These are phyloP conservation scores for Globisporangium okanoganense DNA, from an alignment of 352 stramenopile genomes.

Conservation along the genomic window DNA sequence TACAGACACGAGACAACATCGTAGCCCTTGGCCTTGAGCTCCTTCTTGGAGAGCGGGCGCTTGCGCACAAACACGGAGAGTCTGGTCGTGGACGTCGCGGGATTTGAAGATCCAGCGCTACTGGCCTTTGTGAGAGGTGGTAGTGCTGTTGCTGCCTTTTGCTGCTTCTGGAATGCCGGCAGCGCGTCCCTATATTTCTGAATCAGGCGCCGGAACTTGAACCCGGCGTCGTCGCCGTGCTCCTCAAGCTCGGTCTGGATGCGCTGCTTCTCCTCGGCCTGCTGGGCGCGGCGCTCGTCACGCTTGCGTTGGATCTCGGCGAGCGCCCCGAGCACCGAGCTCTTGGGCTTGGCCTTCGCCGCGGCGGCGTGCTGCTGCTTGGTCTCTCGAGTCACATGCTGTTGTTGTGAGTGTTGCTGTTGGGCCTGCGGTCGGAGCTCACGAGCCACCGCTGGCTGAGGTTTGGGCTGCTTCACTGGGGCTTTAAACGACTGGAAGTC, in stretches of 20 bases:
- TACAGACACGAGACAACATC: constrained; percentile 14
- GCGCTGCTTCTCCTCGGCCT: constrained; percentile 65
- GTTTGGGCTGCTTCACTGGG: constrained; percentile 7
- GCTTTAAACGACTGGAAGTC: constrained; percentile 16
- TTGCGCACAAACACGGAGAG: constrained; percentile 16
- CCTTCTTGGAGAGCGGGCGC: constrained; percentile 11
- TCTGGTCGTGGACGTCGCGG: not conserved
- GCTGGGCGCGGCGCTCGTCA: constrained; percentile 45
- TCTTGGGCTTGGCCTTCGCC: constrained; percentile 30
- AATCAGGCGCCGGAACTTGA: constrained; percentile 75
- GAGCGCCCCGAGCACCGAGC: constrained; percentile 46
- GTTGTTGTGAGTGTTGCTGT: constrained; percentile 1
- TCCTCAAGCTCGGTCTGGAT: constrained; percentile 57
- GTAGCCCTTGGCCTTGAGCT: constrained; percentile 17
- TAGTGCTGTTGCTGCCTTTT: not conserved
- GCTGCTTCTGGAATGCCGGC: constrained; percentile 18
- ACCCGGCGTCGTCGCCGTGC: constrained; percentile 66
- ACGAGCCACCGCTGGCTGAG: not conserved
- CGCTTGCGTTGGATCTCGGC: constrained; percentile 73
- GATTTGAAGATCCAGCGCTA: not conserved
- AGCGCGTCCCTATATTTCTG: constrained; percentile 46
- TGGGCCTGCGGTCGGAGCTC: not conserved
- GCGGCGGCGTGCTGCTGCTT: constrained; percentile 23
- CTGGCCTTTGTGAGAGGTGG: not conserved
- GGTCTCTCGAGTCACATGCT: constrained; percentile 11